Conservation (phyloP, 1,139 yeast species). For the Geotrichum klebahnii region DNA sequence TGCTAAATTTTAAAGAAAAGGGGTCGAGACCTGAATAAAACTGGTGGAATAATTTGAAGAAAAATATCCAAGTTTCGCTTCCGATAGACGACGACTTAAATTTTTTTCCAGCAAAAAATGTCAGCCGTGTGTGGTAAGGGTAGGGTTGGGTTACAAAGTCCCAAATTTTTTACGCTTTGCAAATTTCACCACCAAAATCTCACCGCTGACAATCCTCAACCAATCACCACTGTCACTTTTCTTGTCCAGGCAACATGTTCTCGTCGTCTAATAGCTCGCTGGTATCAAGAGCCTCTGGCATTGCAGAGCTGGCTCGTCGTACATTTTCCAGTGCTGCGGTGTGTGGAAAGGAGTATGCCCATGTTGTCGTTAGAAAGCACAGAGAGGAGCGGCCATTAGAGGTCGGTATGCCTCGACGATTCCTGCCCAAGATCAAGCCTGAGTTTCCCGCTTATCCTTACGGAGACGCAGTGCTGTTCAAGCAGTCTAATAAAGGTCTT, state of each 20-base stretch:
- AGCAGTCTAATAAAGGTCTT: slow-evolving; percentile 81
- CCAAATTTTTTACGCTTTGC: neutral
- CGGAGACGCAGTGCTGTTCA: slow-evolving; percentile 71
- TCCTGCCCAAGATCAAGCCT: slow-evolving; percentile 30
- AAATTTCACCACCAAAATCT: slow-evolving; percentile 4
- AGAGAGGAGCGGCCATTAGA: slow-evolving; percentile 30
- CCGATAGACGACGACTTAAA: neutral
- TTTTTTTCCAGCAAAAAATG: neutral
- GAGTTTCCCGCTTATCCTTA: slow-evolving; percentile 74
- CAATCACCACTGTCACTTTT: neutral
- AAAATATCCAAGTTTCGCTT: neutral
- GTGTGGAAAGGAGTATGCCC: slow-evolving; percentile 30
- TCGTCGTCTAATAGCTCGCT: slow-evolving; percentile 3
- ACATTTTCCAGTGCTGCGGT: slow-evolving; percentile 23
- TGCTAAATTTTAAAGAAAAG: too few relatives aligned
- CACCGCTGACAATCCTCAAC: neutral
- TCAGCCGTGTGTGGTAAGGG: slow-evolving; percentile 7
- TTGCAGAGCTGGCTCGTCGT: slow-evolving; percentile 14
- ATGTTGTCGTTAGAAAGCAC: slow-evolving; percentile 36
- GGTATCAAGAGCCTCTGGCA: slow-evolving; percentile 4
- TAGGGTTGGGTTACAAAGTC: neutral
- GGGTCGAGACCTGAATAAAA: neutral
- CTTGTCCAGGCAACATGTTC: slow-evolving; percentile 2
- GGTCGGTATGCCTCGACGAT: slow-evolving; percentile 36
- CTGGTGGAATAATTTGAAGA: neutral